Percentiles rank a stretch among this genome's conserved stretches.
phyloP scores from a whole-genome alignment of 805 yeast genomes.

The Tetrapisispora arboricola region DNA sequence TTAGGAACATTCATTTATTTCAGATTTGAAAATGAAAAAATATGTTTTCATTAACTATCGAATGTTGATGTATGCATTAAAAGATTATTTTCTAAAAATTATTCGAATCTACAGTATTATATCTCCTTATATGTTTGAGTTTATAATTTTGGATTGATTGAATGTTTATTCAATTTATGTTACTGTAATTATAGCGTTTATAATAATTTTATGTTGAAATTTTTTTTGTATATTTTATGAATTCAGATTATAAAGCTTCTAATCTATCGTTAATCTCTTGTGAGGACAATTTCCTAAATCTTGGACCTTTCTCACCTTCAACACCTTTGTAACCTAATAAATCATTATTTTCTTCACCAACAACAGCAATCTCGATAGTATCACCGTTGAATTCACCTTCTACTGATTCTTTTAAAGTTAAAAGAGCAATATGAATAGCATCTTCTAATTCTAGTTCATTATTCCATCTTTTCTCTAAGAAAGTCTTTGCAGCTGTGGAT shows the following conservation, averaged over 20 bases:
- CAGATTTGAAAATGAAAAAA: too few relatives aligned
- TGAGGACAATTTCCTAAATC: slow-evolving; percentile 72
- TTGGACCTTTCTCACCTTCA: slow-evolving; percentile 67
- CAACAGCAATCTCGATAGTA: slow-evolving; percentile 83
- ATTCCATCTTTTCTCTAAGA: slow-evolving; percentile 96
- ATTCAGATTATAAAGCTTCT: slow-evolving; percentile 56
- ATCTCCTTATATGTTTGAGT: not conserved
- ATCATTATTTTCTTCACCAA: slow-evolving; percentile 74
- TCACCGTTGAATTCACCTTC: slow-evolving; percentile 98
- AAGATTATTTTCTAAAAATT: not conserved
- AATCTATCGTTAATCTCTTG: slow-evolving; percentile 95
- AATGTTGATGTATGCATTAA: slow-evolving; percentile 1
- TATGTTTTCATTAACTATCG: not conserved
- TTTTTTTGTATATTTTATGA: not conserved
- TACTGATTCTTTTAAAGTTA: slow-evolving; percentile 90
- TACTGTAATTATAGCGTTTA: too few relatives aligned
- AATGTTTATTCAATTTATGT: not conserved
- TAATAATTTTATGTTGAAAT: not conserved
- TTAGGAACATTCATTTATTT: too few relatives aligned
- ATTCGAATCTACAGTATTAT: not conserved
- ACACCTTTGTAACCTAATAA: slow-evolving; percentile 82
- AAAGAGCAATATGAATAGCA: slow-evolving; percentile 90
- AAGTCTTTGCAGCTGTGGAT: slow-evolving; percentile 91
- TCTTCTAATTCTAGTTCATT: slow-evolving; percentile 95
- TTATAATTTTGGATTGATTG: not conserved